Evolutionary conservation across 139 green algal genomes (phyloP).

Genomic region (Trebouxia sp.): DNA sequence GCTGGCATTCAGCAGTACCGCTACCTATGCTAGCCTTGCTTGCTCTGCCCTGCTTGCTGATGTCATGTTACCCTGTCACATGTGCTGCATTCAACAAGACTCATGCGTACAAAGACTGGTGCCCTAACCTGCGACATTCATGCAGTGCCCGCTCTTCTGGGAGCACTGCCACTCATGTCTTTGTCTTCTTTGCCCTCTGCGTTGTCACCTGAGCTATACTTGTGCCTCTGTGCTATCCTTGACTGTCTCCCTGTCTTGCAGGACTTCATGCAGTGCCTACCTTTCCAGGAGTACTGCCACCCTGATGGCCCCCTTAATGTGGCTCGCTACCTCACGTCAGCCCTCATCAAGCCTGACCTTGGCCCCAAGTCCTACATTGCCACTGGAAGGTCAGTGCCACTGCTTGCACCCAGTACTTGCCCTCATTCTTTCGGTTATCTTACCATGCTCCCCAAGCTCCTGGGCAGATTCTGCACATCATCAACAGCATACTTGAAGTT

Average conservation of each 20-base stretch:
- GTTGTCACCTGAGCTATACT: not conserved
- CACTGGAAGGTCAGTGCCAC: conserved; percentile 44
- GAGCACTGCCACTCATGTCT: not conserved
- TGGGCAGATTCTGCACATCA: too few relatives aligned
- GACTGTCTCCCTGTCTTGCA: too few relatives aligned
- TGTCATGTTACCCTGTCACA: too few relatives aligned
- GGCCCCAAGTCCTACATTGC: conserved; percentile 76
- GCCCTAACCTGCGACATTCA: too few relatives aligned
- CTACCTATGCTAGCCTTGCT: too few relatives aligned
- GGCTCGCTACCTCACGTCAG: conserved; percentile 35
- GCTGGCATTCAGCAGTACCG: not conserved
- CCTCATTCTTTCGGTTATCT: not conserved
- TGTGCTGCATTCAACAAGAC: too few relatives aligned
- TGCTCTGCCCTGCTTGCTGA: too few relatives aligned
- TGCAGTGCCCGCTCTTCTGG: not conserved
- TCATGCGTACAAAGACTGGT: too few relatives aligned
- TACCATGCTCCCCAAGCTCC: not conserved
- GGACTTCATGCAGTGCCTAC: conserved; percentile 60
- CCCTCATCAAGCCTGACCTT: conserved; percentile 56
- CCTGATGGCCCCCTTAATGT: conserved; percentile 62
- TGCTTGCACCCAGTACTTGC: not conserved
- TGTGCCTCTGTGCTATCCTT: not conserved
- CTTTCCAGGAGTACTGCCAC: conserved; percentile 60
- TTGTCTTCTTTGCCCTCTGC: not conserved
- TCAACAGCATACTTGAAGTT: not conserved